Evolutionary conservation across 139 green algal genomes (phyloP), one percentile per base, ranked within the genome.

Genomic region (Auxenochlorella protothecoides): DNA sequence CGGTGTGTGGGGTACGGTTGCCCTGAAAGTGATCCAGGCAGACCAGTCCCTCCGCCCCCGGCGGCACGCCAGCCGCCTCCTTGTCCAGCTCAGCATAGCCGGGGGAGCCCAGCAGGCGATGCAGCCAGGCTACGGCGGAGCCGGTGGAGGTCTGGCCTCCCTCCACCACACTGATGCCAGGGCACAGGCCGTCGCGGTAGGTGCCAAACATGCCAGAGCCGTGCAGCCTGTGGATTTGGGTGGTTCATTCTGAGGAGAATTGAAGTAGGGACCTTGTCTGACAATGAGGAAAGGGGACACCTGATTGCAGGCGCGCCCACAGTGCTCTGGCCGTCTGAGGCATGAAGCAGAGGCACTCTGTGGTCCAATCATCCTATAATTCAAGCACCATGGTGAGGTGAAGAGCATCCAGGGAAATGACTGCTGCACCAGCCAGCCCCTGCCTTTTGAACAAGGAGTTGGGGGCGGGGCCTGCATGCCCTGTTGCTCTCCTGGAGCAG

Each of bases 21-120:
- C 89, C 89, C 79, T 94, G 86, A 73, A 95, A 93, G 76, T 95
- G 89, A 78, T 95, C 89, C 12, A 90, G 81, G 59, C 67, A 76
- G n/a, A 84, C 15, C 10, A 94, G 76, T 0, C 87, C 89, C 69
- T 95, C 89, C 73, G 79, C 90, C 6, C 89, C 89, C 1, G 81
- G 72, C 2, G 85, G 82, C 53, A 95, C 76, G 52, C 53, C 68
- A 5, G 64, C 77, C 3, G 89, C 89, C 71, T 89, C 85, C 3
- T 44, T 68, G 52, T 92, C 83, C 3, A 94, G 74, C 3, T 79
- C 72, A 0, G 76, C 76, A 59, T 92, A 95, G 7, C 65, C 63
- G 15, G 4, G 59, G 65, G 27, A 61, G 12, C 56, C 59, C 69
- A 68, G 53, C 68, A 78, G 65, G 5, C n/a, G 15, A 2, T 52